Base-by-base conservation (phyloP, 1,284 basidiomycete genomes). In the Sanghuangporus baumii region DNA sequence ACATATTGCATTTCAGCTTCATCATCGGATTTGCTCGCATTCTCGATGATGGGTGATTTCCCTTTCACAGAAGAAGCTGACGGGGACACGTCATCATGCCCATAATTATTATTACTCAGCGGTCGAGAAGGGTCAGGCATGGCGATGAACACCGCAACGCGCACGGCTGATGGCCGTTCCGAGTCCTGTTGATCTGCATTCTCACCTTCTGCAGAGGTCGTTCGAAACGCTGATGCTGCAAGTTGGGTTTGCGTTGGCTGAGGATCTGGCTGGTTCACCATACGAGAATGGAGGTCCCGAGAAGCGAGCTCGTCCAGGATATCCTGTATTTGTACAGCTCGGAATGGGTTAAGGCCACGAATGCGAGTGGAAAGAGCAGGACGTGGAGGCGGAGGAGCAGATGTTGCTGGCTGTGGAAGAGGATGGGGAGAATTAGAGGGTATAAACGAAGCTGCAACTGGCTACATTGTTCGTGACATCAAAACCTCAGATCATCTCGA, bases 101-200 rank as follows among this genome's bases (percentile, higher is more conserved):
- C 16, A 2, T 11, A 1, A 23, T 20, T 5, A 12, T 50, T 18
- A 37, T 43, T 34, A 8, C 16, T 52, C 20, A 6, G 20, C 47
- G 59, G 71, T 65, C 58, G 67, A 8, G 72, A 65, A 5, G 70
- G 67, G 23, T 69, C 67, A 4, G 83, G 83, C 84, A 85, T 84
- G 1, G 82, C 81, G 51, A 85, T 79, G 54, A 85, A 74, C 37
- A 85, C 79, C 0, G 81, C 78, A 12, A 85, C 75, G 37, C 74
- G 74, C 61, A 61, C 34, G 31, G 59, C 43, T 40, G 65, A 36
- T 1, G 61, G 52, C 11, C 20, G 20, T 2, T 37, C 57, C 36
- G 11, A 7, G 14, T 18, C 48, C 23, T 20, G 14, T 43, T 58
- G 55, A 36, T 41, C 37, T 11, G 55, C 46, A 18, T 52, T 43